Conservation (phyloP, 176 grass and related monocot species). For the Musa beccarii region DNA sequence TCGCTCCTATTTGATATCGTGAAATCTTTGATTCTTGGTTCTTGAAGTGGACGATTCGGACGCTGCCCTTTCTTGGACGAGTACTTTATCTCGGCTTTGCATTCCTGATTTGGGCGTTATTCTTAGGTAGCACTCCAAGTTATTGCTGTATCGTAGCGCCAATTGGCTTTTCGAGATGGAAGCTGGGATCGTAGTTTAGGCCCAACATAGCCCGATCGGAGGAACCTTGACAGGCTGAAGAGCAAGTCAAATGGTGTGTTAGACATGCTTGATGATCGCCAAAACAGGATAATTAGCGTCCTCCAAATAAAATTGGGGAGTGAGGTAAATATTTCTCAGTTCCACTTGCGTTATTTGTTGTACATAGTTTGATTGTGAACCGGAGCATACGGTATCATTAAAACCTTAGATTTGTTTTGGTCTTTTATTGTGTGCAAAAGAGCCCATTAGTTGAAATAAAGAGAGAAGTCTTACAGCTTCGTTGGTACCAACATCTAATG, state of each 20-base stretch:
- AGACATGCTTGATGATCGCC: no score
- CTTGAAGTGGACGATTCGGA: not conserved
- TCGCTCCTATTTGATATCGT: no score
- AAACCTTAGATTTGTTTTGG: not conserved
- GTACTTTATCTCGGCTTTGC: not conserved
- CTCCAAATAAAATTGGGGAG: slow-evolving; percentile 58
- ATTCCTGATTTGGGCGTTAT: not conserved
- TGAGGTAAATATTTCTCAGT: slow-evolving; percentile 37
- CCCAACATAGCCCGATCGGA: no score
- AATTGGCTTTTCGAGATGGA: no score
- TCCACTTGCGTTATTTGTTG: not conserved
- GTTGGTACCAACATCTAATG: not conserved
- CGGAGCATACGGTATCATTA: not conserved
- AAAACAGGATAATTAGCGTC: no score
- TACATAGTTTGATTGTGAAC: not conserved
- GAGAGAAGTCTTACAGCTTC: no score
- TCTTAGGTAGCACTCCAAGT: not conserved
- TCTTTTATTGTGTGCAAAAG: not conserved
- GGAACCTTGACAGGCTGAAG: no score
- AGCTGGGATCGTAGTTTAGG: no score
- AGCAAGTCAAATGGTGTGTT: no score
- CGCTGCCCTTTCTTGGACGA: not conserved
- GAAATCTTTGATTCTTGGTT: not conserved
- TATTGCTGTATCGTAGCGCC: no score
- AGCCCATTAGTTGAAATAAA: not conserved